A percentile compares a stretch with the other conserved stretches of the same genome.
Evolutionary conservation across 345 rosid species (phyloP).

Genomic region (Eucalyptus camaldulensis): DNA sequence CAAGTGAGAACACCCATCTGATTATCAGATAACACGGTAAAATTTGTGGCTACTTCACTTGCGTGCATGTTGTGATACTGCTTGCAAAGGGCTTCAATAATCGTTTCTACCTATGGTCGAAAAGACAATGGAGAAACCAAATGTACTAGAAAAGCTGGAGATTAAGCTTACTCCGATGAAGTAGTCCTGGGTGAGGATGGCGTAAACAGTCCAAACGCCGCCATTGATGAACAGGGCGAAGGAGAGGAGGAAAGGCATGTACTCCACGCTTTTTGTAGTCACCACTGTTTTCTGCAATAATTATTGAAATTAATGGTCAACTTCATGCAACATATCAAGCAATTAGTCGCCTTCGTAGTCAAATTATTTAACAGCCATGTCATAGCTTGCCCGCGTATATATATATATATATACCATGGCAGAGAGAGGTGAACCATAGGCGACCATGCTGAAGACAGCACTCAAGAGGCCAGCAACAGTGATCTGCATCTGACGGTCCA

Average conservation of each 20-base stretch:
- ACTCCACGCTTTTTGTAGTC: constrained; percentile 40
- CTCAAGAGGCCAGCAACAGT: constrained; percentile 42
- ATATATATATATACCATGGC: constrained; percentile 35
- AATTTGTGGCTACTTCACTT: not conserved
- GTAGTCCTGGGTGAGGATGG: constrained; percentile 22
- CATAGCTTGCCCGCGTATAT: not conserved
- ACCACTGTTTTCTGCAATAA: constrained; percentile 37
- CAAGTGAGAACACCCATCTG: not conserved
- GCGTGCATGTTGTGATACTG: not conserved
- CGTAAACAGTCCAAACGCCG: constrained; percentile 38
- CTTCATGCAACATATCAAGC: not conserved
- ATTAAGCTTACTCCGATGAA: constrained; percentile 35
- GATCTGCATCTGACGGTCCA: constrained; percentile 28
- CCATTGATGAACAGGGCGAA: constrained; percentile 35
- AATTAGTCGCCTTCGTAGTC: not conserved
- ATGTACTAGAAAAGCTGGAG: not conserved
- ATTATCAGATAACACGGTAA: not conserved
- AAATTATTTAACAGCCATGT: not conserved
- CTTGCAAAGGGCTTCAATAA: not conserved
- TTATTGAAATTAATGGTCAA: not conserved
- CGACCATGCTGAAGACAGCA: constrained; percentile 40
- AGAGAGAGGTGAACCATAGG: constrained; percentile 70
- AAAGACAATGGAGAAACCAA: not conserved
- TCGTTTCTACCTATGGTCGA: not conserved
- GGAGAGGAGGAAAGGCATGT: constrained; percentile 43